phyloP scores from a whole-genome alignment of 441 rosid species.

The Biscutella laevigata region DNA sequence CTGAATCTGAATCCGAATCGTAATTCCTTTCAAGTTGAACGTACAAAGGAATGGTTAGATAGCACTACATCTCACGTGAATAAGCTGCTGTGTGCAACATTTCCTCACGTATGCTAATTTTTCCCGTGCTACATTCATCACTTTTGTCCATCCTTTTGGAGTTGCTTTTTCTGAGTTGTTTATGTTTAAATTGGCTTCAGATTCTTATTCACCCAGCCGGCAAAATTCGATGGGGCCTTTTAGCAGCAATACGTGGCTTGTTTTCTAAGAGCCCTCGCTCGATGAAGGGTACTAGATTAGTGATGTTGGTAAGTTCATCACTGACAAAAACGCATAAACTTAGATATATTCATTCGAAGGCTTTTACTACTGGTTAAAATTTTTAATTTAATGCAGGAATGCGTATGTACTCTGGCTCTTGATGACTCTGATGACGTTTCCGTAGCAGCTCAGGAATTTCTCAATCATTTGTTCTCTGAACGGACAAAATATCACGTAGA shows the following conservation, averaged over 20 bases:
- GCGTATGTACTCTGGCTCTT: slow-evolving; percentile 63
- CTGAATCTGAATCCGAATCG: slow-evolving; percentile 21
- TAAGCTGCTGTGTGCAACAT: slow-evolving; percentile 58
- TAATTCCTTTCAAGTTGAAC: slow-evolving; percentile 57
- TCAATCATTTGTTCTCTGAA: slow-evolving; percentile 41
- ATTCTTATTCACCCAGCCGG: slow-evolving; percentile 71
- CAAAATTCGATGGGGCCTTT: slow-evolving; percentile 60
- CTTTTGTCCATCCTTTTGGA: not conserved
- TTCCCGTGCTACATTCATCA: slow-evolving; percentile 21
- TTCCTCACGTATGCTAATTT: slow-evolving; percentile 63
- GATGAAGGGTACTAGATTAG: slow-evolving; percentile 54
- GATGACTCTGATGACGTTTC: slow-evolving; percentile 74
- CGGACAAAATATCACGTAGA: slow-evolving; percentile 34
- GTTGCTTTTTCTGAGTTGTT: not conserved
- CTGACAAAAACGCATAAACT: not conserved
- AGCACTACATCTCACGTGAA: slow-evolving; percentile 58
- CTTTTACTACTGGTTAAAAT: slow-evolving; percentile 1
- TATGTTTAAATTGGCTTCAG: slow-evolving; percentile 35
- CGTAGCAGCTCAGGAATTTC: slow-evolving; percentile 53
- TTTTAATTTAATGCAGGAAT: slow-evolving; percentile 56
- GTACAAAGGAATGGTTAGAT: slow-evolving; percentile 76
- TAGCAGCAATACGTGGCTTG: slow-evolving; percentile 65
- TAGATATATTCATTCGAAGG: not conserved
- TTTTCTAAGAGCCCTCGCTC: slow-evolving; percentile 55
- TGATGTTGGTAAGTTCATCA: slow-evolving; percentile 61